Evolutionary conservation across 139 green algal genomes (phyloP).

Genomic region (Yamagishiella unicocca): DNA sequence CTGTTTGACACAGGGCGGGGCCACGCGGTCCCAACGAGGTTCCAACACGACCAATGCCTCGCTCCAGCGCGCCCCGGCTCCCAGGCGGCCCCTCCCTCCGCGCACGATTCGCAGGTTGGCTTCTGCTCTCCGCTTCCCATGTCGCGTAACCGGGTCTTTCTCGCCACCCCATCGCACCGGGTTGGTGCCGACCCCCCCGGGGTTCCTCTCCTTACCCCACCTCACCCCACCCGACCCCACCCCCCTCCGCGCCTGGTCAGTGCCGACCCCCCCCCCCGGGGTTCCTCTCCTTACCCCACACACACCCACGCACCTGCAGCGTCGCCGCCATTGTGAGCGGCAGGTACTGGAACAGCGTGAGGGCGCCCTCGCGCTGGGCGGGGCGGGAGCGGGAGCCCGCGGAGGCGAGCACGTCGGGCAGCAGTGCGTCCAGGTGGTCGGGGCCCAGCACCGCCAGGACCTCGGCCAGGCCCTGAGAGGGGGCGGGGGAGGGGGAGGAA

Average conservation of each 20-base stretch:
- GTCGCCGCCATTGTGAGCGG: slow-evolving; percentile 66
- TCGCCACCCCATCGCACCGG: neutral
- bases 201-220: neutral
- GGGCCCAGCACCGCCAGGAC: slow-evolving; percentile 89
- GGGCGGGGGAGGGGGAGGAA: neutral
- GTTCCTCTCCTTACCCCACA: neutral
- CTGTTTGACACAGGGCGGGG: too few relatives aligned
- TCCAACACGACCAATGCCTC: too few relatives aligned
- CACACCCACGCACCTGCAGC: slow-evolving; percentile 34
- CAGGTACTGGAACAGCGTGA: slow-evolving; percentile 90
- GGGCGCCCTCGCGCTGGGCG: slow-evolving; percentile 87
- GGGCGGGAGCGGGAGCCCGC: slow-evolving; percentile 26
- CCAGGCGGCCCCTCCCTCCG: too few relatives aligned
- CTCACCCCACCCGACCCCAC: neutral
- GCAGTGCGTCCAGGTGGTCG: slow-evolving; percentile 81
- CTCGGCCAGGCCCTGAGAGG: slow-evolving; percentile 87
- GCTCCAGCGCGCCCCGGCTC: too few relatives aligned
- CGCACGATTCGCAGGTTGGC: neutral
- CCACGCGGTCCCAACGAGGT: too few relatives aligned
- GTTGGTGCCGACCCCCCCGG: neutral
- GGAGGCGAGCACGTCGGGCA: slow-evolving; percentile 86
- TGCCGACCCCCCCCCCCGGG: neutral
- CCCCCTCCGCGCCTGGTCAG: neutral
- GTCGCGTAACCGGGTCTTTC: too few relatives aligned
- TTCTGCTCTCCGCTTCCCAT: neutral